Evolutionary conservation across 768 basidiomycete species (phyloP), one percentile per base, ranked within the genome.

Genomic region (Lentinula sp.): DNA sequence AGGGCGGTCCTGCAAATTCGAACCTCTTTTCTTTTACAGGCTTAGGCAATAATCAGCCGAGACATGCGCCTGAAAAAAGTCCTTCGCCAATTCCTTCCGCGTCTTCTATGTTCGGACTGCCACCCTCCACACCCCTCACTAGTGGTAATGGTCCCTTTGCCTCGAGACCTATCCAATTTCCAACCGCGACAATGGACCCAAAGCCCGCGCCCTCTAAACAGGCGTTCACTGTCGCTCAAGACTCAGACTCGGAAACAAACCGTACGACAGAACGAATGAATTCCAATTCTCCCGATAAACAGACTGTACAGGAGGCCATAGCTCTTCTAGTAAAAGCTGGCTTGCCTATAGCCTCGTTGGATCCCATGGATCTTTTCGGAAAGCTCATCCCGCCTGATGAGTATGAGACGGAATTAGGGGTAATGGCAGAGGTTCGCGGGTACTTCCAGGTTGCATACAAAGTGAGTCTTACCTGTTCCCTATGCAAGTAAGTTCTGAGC

Each of bases 361-460:
- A 70, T 42, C 54, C 1, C 72, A 79, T 7, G 16, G 59, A 59
- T 1, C 8, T 50, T 43, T 68, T 79, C 3, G 68, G 66, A 7
- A 70, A 71, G 60, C 66, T 80, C 15, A 64, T 61, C 3, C 66
- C 69, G 6, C 61, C 67, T 7, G 74, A 79, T 63, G 66, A 72
- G 50, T 80, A 70, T 60, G 78, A 80, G 63, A 71, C 70, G 15
- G 79, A 79, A 67, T 65, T 81, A 33, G 59, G 69, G 15, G 73
- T 77, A 7, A 76, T 77, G 73, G 76, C 80, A 2, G 76, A 80
- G 61, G 74, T 77, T 4, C 66, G 73, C 8, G 78, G 78, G 15
- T 80, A 81, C 64, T 80, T 77, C 69, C 75, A 79, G 65, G 74
- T 80, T 12, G 71, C 80, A 0, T 80, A 76, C 66, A 81, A 80